Percentiles rank a stretch among this genome's conserved stretches.
phyloP scores from a whole-genome alignment of 768 basidiomycete genomes.

The Termitomyces sp. region DNA sequence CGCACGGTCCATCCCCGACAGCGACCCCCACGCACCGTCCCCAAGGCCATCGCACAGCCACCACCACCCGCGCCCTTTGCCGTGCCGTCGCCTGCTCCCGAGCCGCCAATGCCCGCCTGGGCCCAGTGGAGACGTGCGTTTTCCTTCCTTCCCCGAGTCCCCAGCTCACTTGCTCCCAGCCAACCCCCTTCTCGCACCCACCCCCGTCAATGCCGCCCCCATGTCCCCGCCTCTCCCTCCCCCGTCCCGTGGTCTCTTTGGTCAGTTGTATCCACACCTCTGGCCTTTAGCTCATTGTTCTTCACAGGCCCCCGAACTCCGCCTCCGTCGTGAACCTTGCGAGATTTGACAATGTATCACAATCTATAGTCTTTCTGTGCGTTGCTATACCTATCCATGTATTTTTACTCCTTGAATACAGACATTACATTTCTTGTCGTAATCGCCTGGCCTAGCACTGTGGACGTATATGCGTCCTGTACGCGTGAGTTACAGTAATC shows the following conservation, averaged over 20 bases:
- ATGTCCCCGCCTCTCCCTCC: slow-evolving; percentile 7
- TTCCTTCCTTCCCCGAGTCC: too few relatives aligned
- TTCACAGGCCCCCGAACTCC: slow-evolving; percentile 4
- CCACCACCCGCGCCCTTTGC: not conserved
- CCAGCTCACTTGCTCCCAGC: not conserved
- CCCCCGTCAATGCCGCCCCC: slow-evolving; percentile 8
- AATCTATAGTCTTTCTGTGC: too few relatives aligned
- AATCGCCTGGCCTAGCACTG: too few relatives aligned
- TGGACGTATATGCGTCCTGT: too few relatives aligned
- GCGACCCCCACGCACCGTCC: not conserved
- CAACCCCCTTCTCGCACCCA: slow-evolving; percentile 14
- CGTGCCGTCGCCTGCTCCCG: slow-evolving; percentile 37
- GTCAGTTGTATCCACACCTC: not conserved
- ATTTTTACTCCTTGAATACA: too few relatives aligned
- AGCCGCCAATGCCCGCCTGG: slow-evolving; percentile 66
- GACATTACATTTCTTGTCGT: too few relatives aligned
- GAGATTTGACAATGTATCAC: not conserved
- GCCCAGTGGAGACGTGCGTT: slow-evolving; percentile 39
- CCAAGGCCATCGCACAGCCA: not conserved
- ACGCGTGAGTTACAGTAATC: too few relatives aligned
- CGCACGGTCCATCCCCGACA: slow-evolving; percentile 63
- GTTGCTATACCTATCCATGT: too few relatives aligned
- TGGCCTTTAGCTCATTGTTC: not conserved
- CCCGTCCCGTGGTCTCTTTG: slow-evolving; percentile 4
- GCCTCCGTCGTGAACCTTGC: not conserved